Evolutionary conservation across 345 rosid species (phyloP).

Genomic region (Gossypium australe): DNA sequence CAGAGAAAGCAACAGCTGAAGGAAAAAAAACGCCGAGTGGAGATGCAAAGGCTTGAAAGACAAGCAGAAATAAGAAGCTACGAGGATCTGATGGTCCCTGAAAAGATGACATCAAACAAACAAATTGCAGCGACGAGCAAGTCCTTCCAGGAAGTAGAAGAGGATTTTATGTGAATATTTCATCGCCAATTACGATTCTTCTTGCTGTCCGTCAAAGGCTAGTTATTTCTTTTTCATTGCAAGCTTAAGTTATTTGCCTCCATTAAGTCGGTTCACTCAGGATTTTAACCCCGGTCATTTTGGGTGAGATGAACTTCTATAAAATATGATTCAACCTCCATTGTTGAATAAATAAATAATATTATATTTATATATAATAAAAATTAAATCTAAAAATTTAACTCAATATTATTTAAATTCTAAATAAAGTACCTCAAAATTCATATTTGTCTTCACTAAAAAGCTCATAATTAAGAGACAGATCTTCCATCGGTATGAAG

Average conservation of each 20-base stretch:
- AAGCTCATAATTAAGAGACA: too few relatives aligned
- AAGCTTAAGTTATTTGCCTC: conserved; percentile 18
- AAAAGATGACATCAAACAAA: conserved; percentile 81
- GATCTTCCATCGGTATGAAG: too few relatives aligned
- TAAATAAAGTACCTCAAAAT: too few relatives aligned
- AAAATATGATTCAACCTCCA: neutral
- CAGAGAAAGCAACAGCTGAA: conserved; percentile 74
- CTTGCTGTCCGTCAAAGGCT: conserved; percentile 19
- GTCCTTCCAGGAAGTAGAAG: conserved; percentile 94
- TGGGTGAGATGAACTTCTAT: conserved; percentile 18
- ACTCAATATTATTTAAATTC: too few relatives aligned
- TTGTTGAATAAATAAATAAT: neutral
- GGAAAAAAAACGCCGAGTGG: conserved; percentile 85
- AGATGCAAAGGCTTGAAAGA: conserved; percentile 77
- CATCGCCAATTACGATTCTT: conserved; percentile 13
- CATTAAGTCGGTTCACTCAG: conserved; percentile 16
- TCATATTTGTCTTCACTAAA: too few relatives aligned
- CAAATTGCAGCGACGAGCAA: conserved; percentile 73
- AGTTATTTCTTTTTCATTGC: conserved; percentile 14
- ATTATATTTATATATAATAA: too few relatives aligned
- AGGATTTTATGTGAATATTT: conserved; percentile 69
- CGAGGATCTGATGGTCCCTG: conserved; percentile 35
- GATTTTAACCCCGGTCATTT: too few relatives aligned
- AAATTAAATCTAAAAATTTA: too few relatives aligned
- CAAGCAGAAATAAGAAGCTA: conserved; percentile 91